Percentiles rank a stretch among this genome's conserved stretches.
phyloP scores from a whole-genome alignment of 192 early-diverging fungal species.

The Lobosporangium transversale region DNA sequence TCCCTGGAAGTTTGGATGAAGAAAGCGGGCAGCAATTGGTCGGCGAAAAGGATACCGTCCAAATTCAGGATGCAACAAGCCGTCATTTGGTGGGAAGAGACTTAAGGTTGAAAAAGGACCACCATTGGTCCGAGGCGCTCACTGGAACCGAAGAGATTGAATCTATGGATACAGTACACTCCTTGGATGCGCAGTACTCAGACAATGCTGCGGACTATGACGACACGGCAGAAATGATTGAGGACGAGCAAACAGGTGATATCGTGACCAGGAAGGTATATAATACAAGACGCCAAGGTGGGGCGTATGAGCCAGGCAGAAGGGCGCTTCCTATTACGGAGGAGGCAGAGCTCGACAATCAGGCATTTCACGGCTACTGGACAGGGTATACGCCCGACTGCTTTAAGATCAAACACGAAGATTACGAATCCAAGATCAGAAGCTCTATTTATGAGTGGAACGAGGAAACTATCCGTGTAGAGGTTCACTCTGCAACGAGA shows the following conservation, averaged over 20 bases:
- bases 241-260: constrained; percentile 40
- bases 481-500: constrained; percentile 39
- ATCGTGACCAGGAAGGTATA: constrained; percentile 10
- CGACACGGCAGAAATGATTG: constrained; percentile 26
- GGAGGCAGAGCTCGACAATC: constrained; percentile 18
- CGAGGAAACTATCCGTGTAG: constrained; percentile 31
- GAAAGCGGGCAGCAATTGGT: constrained; percentile 3
- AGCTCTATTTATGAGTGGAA: constrained; percentile 51
- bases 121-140: constrained; percentile 16
- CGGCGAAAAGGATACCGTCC: background rate
- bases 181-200: constrained; percentile 14
- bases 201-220: constrained; percentile 20
- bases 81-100: constrained; percentile 3
- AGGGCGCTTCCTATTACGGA: constrained; percentile 19
- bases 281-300: constrained; percentile 7
- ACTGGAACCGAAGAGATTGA: constrained; percentile 33
- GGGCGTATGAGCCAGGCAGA: background rate
- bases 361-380: constrained; percentile 48
- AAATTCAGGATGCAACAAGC: constrained; percentile 15
- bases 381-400: constrained; percentile 29
- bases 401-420: constrained; percentile 37
- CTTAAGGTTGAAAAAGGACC: background rate
- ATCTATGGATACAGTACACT: constrained; percentile 16
- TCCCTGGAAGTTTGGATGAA: background rate
- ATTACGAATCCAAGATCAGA: constrained; percentile 52